A percentile compares a stretch with the other conserved stretches of the same genome.
phyloP scores from a whole-genome alignment of 331 rosid species.

The Pyracantha coccinea region DNA sequence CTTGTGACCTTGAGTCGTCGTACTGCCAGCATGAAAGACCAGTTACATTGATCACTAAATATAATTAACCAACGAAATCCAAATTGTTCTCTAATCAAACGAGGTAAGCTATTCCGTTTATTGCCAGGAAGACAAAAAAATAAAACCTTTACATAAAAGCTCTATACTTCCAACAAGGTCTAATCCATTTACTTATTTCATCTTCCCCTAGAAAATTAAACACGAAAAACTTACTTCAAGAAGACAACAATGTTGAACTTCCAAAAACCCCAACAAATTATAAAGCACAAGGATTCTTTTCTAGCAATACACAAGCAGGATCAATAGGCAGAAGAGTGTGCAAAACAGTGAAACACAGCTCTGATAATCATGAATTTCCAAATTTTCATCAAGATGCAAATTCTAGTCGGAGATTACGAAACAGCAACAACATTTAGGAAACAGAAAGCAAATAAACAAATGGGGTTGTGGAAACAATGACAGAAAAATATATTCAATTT shows the following conservation, averaged over 20 bases:
- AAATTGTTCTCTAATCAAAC: background rate
- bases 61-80: background rate
- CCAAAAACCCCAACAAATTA: background rate
- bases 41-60: background rate
- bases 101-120: background rate
- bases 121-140: background rate
- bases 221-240: background rate
- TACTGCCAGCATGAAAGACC: constrained; percentile 30
- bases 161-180: background rate
- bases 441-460: background rate
- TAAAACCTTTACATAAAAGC: background rate
- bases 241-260: background rate
- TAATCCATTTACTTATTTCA: background rate
- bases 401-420: too few relatives aligned
- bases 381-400: too few relatives aligned
- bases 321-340: background rate
- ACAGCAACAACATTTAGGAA: background rate
- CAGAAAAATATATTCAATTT: background rate
- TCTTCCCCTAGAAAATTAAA: background rate
- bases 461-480: background rate
- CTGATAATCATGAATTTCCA: background rate
- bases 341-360: background rate
- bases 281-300: background rate
- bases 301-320: background rate
- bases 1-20: constrained; percentile 75